Evolutionary conservation across 176 grass and related monocot species (phyloP), one percentile per base, ranked within the genome.

Genomic region (Typha latifolia): DNA sequence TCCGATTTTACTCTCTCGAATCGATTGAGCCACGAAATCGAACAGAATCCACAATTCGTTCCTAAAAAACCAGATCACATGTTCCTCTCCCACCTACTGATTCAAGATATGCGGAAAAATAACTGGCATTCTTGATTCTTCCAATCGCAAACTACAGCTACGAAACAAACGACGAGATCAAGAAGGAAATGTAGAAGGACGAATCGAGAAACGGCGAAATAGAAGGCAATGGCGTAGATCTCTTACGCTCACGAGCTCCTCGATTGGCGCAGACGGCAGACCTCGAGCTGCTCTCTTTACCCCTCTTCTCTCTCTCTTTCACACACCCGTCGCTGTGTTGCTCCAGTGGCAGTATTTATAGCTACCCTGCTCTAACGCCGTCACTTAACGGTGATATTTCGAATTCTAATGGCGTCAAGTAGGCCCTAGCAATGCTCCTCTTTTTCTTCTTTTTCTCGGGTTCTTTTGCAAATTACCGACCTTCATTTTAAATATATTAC

Each of bases 331-430:
- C 63, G 15, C 63, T 65, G 8, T 29, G 16, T 29, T 37, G 16
- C 63, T 65, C 63, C 63, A 37, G 63, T 65, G 10, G 11, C 15
- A 10, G 16, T 43, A 65, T 65, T 65, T 65, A 65, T 65, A 65
- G 63, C 63, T 20, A 16, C 14, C 15, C 63, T 29, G 2, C 63
- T 37, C 63, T 65, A 65, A 65, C 63, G 63, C 63, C 63, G 63
- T 65, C 34, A 47, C 32, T 1, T 65, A 15, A 65, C 63, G 63
- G 63, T 27, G 32, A 18, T 9, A n/a, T 65, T 65, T 65, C 63
- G 63, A 65, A 65, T 37, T 47, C 15, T 12, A 65, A 32, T 6
- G 63, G 27, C 15, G 32, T 65, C 16, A 47, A 37, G 16, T 47
- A 43, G 37, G 37, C 37, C 37, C 37, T 1, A 43, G 37, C 37